Percentiles rank a stretch among this genome's conserved stretches.
Conservation (phyloP, 352 stramenopile genomes). For the Pythium aphanidermatum region DNA sequence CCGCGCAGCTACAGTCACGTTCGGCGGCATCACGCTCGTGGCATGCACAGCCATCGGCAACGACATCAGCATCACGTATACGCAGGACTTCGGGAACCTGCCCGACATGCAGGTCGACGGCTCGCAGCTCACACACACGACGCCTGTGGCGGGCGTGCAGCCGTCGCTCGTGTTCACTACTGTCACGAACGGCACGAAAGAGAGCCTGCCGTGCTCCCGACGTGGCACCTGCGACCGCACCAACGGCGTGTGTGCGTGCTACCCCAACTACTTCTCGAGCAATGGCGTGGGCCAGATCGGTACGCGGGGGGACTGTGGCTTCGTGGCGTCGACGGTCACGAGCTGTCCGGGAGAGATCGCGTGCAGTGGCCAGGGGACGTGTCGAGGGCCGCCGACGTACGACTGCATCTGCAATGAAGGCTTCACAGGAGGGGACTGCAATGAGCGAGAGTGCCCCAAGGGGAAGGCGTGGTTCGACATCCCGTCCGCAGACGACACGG, state of each 20-base stretch:
- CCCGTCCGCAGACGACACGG: constrained; percentile 35
- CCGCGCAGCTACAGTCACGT: constrained; percentile 56
- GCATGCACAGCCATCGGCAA: constrained; percentile 69
- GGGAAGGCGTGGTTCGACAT: constrained; percentile 68
- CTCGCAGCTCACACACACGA: constrained; percentile 40
- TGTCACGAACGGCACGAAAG: constrained; percentile 83
- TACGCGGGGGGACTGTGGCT: constrained; percentile 89
- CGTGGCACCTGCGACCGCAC: constrained; percentile 75
- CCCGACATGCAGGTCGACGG: constrained; percentile 56
- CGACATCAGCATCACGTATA: constrained; percentile 72
- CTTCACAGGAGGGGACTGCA: constrained; percentile 69
- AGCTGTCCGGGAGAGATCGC: constrained; percentile 64
- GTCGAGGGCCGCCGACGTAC: constrained; percentile 62
- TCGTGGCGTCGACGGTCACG: constrained; percentile 50
- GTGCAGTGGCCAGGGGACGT: constrained; percentile 69
- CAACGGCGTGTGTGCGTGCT: constrained; percentile 79
- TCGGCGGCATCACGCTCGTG: constrained; percentile 56
- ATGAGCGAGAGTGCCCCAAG: constrained; percentile 53
- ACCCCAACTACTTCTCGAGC: constrained; percentile 78
- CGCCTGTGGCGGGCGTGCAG: constrained; percentile 23
- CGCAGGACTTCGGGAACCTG: constrained; percentile 68
- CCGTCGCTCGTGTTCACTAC: constrained; percentile 45
- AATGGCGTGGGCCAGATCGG: constrained; percentile 76
- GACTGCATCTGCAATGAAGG: constrained; percentile 78
- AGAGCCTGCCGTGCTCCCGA: constrained; percentile 82